phyloP scores from a whole-genome alignment of 768 basidiomycete species.

The Megacollybia marginata region DNA sequence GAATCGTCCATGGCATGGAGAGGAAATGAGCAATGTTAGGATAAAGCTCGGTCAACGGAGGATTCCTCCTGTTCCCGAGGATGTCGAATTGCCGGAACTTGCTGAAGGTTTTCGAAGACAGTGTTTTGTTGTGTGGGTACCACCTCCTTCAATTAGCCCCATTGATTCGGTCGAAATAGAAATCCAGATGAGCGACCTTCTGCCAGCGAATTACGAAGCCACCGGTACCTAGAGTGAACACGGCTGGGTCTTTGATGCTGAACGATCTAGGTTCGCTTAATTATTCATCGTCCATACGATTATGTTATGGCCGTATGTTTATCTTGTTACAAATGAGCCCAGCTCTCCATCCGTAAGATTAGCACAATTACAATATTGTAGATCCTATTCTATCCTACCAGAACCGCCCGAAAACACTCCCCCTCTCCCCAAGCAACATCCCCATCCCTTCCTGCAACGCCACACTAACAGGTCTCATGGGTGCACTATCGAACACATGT shows the following conservation, averaged over 20 bases:
- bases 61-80: not conserved
- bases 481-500: constrained; percentile 65
- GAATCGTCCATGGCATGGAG: constrained; percentile 62
- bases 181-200: constrained; percentile 65
- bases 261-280: too few species aligned
- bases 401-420: constrained; percentile 42
- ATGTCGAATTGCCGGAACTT: not conserved
- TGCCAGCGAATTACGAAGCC: constrained; percentile 54
- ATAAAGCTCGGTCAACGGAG: not conserved
- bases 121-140: constrained; percentile 1
- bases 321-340: too few species aligned
- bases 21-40: constrained; percentile 64
- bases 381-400: constrained; percentile 22
- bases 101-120: constrained; percentile 1
- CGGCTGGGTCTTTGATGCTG: constrained; percentile 2
- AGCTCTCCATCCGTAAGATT: too few species aligned
- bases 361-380: too few species aligned
- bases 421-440: constrained; percentile 32
- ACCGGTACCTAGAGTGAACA: constrained; percentile 9
- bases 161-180: constrained; percentile 22
- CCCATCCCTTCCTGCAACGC: constrained; percentile 46
- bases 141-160: not conserved
- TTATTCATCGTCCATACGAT: too few species aligned
- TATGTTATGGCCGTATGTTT: too few species aligned
- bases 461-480: constrained; percentile 48